phyloP scores from a whole-genome alignment of 1,284 basidiomycete genomes.

The Sanghuangporus sanghuang region DNA sequence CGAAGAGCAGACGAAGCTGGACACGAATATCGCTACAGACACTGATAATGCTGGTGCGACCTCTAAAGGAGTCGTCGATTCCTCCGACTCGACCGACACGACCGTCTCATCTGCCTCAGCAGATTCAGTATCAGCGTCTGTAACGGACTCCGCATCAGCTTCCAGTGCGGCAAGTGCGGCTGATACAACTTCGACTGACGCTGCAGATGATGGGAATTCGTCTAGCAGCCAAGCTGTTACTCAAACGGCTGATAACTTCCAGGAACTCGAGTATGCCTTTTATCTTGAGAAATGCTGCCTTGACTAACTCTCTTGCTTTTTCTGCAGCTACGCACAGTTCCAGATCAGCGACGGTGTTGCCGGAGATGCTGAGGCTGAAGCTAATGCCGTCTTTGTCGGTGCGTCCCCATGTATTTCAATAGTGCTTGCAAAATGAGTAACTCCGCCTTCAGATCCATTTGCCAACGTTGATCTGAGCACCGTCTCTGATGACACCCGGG shows the following conservation, averaged over 20 bases:
- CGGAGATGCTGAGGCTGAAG: conserved; percentile 36
- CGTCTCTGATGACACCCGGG: conserved; percentile 24
- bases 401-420: conserved; percentile 40
- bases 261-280: conserved; percentile 21
- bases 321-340: conserved; percentile 32
- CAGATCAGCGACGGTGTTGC: conserved; percentile 40
- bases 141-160: neutral
- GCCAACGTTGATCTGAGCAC: conserved; percentile 19
- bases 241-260: conserved; percentile 18
- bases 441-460: conserved; percentile 30
- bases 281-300: too few relatives aligned
- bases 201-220: neutral
- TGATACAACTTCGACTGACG: neutral
- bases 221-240: conserved; percentile 4
- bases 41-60: conserved; percentile 28
- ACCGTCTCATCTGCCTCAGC: neutral
- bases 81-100: neutral
- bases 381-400: conserved; percentile 37
- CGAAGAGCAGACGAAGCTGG: conserved; percentile 33
- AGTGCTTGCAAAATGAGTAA: conserved; percentile 34
- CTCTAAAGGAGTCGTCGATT: conserved; percentile 28
- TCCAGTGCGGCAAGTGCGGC: neutral
- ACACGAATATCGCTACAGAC: conserved; percentile 34
- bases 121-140: neutral
- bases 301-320: neutral